Percentiles rank a stretch among this genome's conserved stretches.
Evolutionary conservation across 2,329 filamentous ascomycete species (phyloP).

Genomic region (Camillea tinctor): DNA sequence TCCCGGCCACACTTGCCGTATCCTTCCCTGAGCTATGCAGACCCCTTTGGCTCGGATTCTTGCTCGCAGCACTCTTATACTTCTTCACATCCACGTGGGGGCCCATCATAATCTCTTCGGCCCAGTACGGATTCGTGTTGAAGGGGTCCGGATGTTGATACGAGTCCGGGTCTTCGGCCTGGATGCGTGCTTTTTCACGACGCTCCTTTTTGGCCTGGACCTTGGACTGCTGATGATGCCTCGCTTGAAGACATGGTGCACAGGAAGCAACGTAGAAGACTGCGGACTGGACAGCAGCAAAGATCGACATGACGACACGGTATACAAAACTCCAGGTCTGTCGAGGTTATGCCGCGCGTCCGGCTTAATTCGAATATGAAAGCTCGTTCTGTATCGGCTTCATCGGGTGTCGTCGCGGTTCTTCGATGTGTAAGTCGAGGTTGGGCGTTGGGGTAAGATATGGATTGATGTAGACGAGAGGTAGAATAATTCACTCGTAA

Average conservation of each 20-base stretch:
- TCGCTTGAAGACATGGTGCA: constrained; percentile 72
- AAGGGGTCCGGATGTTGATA: constrained; percentile 82
- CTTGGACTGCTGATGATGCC: constrained; percentile 67
- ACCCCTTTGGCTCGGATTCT: constrained; percentile 58
- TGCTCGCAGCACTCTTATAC: constrained; percentile 47
- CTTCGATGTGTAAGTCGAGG: background rate
- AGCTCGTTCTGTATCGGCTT: constrained; percentile 2
- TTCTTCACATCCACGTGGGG: constrained; percentile 61
- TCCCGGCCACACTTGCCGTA: constrained; percentile 39
- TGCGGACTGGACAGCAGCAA: constrained; percentile 68
- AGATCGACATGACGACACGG: constrained; percentile 45
- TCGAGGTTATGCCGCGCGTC: constrained; percentile 4
- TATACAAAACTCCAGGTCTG: background rate
- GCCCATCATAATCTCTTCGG: constrained; percentile 80
- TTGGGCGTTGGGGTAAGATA: background rate
- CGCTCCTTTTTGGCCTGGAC: constrained; percentile 68
- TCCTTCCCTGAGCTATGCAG: constrained; percentile 58
- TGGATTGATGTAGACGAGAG: background rate
- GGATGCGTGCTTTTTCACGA: constrained; percentile 61
- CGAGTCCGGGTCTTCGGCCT: constrained; percentile 67
- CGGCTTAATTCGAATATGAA: constrained; percentile 12
- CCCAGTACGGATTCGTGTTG: constrained; percentile 85
- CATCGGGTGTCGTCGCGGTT: constrained; percentile 6
- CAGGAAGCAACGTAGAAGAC: constrained; percentile 78
- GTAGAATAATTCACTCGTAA: background rate